A percentile compares a stretch with the other conserved stretches of the same genome.
Conservation (phyloP, 352 stramenopile species). For the Phytophthora podocarpi region DNA sequence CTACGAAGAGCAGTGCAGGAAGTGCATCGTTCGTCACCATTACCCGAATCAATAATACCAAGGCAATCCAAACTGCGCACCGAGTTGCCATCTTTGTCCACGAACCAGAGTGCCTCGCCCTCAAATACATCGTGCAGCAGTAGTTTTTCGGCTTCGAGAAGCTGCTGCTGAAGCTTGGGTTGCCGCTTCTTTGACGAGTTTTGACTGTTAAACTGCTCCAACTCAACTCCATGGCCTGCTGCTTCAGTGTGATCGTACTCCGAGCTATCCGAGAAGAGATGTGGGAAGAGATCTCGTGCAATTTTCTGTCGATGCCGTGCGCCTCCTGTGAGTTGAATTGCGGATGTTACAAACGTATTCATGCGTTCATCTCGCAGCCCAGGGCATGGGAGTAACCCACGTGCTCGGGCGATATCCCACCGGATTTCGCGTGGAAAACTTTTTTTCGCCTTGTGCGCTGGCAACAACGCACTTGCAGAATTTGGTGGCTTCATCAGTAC, state of each 20-base stretch:
- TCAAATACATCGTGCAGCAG: constrained; percentile 79
- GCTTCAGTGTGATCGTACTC: constrained; percentile 19
- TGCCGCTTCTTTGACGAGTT: constrained; percentile 22
- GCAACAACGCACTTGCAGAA: constrained; percentile 19
- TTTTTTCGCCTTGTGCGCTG: constrained; percentile 41
- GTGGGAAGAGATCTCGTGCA: constrained; percentile 72
- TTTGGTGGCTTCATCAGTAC: constrained; percentile 20
- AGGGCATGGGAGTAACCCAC: constrained; percentile 61
- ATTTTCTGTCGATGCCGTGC: constrained; percentile 66
- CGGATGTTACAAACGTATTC: constrained; percentile 52
- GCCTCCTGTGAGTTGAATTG: constrained; percentile 71
- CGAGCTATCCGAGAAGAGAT: constrained; percentile 45
- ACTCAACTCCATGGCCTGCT: constrained; percentile 8
- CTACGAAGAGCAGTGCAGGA: constrained; percentile 54
- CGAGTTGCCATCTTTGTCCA: constrained; percentile 76
- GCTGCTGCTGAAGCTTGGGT: constrained; percentile 34
- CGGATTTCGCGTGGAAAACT: constrained; percentile 59
- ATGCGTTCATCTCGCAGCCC: constrained; percentile 67
- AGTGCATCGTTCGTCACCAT: constrained; percentile 46
- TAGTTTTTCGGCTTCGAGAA: constrained; percentile 60
- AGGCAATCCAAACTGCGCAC: constrained; percentile 76
- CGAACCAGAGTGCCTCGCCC: constrained; percentile 74
- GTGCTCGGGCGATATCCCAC: constrained; percentile 53
- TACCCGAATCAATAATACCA: constrained; percentile 47
- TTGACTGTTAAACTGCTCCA: not conserved